Percentiles rank a stretch among this genome's conserved stretches.
These are phyloP conservation scores for Penicillium hesseltinei DNA, from an alignment of 2,329 filamentous ascomycete species.

Conservation along the genomic window DNA sequence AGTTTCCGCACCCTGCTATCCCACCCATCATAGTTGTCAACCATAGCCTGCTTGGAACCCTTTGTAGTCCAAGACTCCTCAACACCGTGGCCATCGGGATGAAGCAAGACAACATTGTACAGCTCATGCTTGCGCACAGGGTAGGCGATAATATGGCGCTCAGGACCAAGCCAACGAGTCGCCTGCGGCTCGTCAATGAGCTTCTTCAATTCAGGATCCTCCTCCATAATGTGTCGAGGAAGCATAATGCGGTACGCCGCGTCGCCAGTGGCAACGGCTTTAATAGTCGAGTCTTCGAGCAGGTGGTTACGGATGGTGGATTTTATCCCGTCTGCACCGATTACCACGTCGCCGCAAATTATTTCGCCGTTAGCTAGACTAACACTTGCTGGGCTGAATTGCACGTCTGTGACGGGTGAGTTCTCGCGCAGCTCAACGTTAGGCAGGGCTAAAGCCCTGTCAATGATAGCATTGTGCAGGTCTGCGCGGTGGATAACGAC, in stretches of 20 bases:
- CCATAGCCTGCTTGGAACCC: slow-evolving; percentile 60
- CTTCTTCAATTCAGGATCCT: slow-evolving; percentile 65
- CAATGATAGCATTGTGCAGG: slow-evolving; percentile 34
- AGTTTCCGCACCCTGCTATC: slow-evolving; percentile 59
- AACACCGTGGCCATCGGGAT: slow-evolving; percentile 62
- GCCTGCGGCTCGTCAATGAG: slow-evolving; percentile 67
- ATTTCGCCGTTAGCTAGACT: slow-evolving; percentile 27
- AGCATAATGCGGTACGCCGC: slow-evolving; percentile 80
- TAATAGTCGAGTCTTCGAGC: slow-evolving; percentile 29
- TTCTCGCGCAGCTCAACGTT: slow-evolving; percentile 34
- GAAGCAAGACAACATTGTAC: slow-evolving; percentile 63
- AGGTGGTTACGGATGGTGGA: slow-evolving; percentile 46
- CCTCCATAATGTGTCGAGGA: slow-evolving; percentile 62
- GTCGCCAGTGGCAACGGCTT: slow-evolving; percentile 58
- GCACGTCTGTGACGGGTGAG: slow-evolving; percentile 28
- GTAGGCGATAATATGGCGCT: slow-evolving; percentile 75
- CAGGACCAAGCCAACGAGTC: slow-evolving; percentile 73
- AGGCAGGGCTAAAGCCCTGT: slow-evolving; percentile 27
- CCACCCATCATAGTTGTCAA: slow-evolving; percentile 61
- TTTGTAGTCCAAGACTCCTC: slow-evolving; percentile 63
- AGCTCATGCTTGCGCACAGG: slow-evolving; percentile 65
- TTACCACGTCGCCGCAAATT: slow-evolving; percentile 47
- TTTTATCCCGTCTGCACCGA: slow-evolving; percentile 57
- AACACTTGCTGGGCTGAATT: slow-evolving; percentile 31
- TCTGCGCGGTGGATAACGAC: slow-evolving; percentile 39